Evolutionary conservation across 73 alveolate genomes (phyloP).

Genomic region (Paramecium sonneborni): DNA sequence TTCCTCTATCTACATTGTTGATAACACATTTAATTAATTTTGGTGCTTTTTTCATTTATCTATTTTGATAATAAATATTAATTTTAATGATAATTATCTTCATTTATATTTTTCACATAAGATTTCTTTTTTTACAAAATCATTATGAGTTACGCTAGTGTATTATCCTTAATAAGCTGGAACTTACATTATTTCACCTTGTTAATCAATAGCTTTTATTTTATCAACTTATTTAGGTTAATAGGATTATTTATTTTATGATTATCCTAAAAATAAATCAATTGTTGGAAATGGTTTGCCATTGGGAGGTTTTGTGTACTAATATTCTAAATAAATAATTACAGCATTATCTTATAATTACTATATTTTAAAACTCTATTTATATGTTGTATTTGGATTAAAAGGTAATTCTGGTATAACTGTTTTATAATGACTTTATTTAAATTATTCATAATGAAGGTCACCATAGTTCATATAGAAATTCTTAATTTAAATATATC

Average conservation of each 20-base stretch:
- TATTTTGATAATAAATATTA: not conserved
- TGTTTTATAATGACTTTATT: slow-evolving; percentile 48
- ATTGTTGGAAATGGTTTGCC: slow-evolving; percentile 45
- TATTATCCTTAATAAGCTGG: slow-evolving; percentile 30
- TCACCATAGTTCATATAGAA: slow-evolving; percentile 43
- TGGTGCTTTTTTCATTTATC: not conserved
- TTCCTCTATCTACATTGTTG: slow-evolving; percentile 6
- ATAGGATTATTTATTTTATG: not conserved
- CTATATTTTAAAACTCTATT: not conserved
- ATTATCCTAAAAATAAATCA: slow-evolving; percentile 44
- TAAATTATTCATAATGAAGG: slow-evolving; percentile 47
- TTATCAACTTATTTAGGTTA: slow-evolving; percentile 1
- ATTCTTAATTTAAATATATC: not conserved
- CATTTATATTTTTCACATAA: slow-evolving; percentile 3
- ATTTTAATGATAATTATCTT: not conserved
- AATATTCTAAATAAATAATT: not conserved
- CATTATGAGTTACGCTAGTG: slow-evolving; percentile 29
- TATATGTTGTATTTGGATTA: slow-evolving; percentile 43
- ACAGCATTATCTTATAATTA: not conserved
- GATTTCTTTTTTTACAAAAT: slow-evolving; percentile 24
- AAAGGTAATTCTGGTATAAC: slow-evolving; percentile 38
- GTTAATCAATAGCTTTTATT: not conserved
- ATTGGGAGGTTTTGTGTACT: slow-evolving; percentile 10
- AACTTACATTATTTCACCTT: not conserved
- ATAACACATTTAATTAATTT: not conserved